phyloP scores from a whole-genome alignment of 768 basidiomycete genomes.

The Cubamyces lactineus region DNA sequence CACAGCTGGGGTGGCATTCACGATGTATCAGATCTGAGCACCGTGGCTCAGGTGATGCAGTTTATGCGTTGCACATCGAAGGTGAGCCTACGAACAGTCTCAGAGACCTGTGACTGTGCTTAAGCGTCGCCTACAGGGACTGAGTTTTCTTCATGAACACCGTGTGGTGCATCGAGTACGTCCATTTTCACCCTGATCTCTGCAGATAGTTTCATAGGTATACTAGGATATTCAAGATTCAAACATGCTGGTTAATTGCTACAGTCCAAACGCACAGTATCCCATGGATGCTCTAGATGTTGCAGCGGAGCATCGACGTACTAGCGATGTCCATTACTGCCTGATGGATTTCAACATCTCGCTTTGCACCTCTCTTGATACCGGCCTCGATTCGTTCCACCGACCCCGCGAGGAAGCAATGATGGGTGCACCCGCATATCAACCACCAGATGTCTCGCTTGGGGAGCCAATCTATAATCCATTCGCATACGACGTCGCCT shows the following conservation, averaged over 20 bases:
- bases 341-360: constrained; percentile 4
- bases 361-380: not conserved
- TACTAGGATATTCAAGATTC: not conserved
- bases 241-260: constrained; percentile 4
- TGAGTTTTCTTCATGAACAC: constrained; percentile 15
- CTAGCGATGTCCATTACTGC: not conserved
- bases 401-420: not conserved
- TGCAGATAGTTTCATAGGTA: not conserved
- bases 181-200: not conserved
- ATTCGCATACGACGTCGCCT: constrained; percentile 8
- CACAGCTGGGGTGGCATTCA: not conserved
- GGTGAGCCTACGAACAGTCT: not conserved
- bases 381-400: not conserved
- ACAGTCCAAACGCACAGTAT: not conserved
- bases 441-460: not conserved
- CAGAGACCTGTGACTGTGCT: not conserved
- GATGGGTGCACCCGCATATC: not conserved
- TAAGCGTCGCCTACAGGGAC: not conserved
- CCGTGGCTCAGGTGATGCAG: not conserved
- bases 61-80: constrained; percentile 1
- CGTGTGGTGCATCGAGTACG: constrained; percentile 18
- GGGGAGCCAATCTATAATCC: constrained; percentile 1
- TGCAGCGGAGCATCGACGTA: not conserved
- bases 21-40: not conserved
- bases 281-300: no score